phyloP scores from a whole-genome alignment of 768 basidiomycete genomes.

The Leucosporidium yakuticum region DNA sequence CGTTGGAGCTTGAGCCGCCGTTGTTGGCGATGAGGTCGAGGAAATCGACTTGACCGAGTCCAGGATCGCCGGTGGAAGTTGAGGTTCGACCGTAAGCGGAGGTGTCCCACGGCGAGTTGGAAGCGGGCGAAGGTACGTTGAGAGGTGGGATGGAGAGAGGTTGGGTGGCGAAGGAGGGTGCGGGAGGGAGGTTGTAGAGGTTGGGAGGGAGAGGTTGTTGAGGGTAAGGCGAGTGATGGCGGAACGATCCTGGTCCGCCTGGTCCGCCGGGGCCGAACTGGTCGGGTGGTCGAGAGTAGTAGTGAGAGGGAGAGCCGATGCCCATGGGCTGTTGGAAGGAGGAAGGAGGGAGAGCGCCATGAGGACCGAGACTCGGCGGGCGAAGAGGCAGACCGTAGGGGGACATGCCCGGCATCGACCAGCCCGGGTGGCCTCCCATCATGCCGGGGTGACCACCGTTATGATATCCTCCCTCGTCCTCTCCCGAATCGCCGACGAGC shows the following conservation, averaged over 20 bases:
- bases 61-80: neutral
- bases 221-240: slow-evolving; percentile 25
- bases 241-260: slow-evolving; percentile 8
- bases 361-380: neutral
- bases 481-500: slow-evolving; percentile 15
- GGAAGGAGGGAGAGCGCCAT: neutral
- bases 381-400: slow-evolving; percentile 14
- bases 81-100: slow-evolving; percentile 23
- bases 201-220: slow-evolving; percentile 1
- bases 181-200: neutral
- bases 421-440: no score
- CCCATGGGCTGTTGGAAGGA: neutral
- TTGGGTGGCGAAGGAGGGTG: neutral
- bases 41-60: slow-evolving; percentile 13
- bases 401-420: slow-evolving; percentile 6
- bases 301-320: neutral
- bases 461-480: slow-evolving; percentile 13
- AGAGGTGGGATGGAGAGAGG: neutral
- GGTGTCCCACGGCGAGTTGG: slow-evolving; percentile 27
- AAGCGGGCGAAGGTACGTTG: neutral
- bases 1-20: neutral
- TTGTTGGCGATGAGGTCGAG: slow-evolving; percentile 22
- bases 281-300: neutral
- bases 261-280: slow-evolving; percentile 11
- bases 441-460: neutral